Percentiles rank a stretch among this genome's conserved stretches.
Evolutionary conservation across 2,329 filamentous ascomycete species (phyloP).

Genomic region (Sporothrix sp.): DNA sequence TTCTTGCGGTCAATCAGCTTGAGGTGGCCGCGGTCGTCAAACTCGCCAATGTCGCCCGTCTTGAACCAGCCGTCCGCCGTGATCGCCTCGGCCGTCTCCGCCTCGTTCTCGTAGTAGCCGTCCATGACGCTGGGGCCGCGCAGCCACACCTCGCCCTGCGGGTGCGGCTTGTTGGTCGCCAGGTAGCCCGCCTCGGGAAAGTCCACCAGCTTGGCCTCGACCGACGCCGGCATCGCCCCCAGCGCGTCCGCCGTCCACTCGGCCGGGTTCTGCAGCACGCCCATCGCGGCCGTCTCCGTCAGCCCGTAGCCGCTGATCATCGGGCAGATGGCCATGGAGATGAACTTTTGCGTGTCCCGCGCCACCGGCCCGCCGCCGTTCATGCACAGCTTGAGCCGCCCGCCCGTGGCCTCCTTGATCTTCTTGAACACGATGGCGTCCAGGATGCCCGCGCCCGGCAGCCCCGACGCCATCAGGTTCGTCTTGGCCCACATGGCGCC

Average conservation of each 20-base stretch:
- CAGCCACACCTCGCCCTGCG: conserved; percentile 84
- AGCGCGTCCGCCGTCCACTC: conserved; percentile 68
- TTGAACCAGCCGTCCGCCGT: conserved; percentile 76
- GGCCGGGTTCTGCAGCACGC: conserved; percentile 62
- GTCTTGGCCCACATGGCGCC: conserved; percentile 44
- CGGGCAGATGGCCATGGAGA: conserved; percentile 78
- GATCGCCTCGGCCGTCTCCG: conserved; percentile 63
- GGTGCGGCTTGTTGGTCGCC: conserved; percentile 61
- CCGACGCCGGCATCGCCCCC: conserved; percentile 61
- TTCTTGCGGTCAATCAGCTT: conserved; percentile 78
- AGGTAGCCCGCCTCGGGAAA: conserved; percentile 75
- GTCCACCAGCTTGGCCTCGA: conserved; percentile 80
- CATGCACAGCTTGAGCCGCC: conserved; percentile 68
- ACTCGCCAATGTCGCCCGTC: conserved; percentile 78
- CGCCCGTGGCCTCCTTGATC: conserved; percentile 81
- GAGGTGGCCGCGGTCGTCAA: conserved; percentile 60
- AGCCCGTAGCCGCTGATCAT: conserved; percentile 86
- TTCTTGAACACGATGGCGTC: conserved; percentile 83
- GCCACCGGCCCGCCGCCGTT: conserved; percentile 79
- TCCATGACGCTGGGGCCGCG: conserved; percentile 61
- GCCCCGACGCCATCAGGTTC: conserved; percentile 39
- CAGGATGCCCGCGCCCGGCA: conserved; percentile 58
- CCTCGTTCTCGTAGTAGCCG: conserved; percentile 67
- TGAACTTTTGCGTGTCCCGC: conserved; percentile 77
- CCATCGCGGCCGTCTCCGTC: conserved; percentile 75